Evolutionary conservation across 2,329 filamentous ascomycete genomes (phyloP), one percentile per base, ranked within the genome.

Genomic region (Aspergillus hiratsukae): DNA sequence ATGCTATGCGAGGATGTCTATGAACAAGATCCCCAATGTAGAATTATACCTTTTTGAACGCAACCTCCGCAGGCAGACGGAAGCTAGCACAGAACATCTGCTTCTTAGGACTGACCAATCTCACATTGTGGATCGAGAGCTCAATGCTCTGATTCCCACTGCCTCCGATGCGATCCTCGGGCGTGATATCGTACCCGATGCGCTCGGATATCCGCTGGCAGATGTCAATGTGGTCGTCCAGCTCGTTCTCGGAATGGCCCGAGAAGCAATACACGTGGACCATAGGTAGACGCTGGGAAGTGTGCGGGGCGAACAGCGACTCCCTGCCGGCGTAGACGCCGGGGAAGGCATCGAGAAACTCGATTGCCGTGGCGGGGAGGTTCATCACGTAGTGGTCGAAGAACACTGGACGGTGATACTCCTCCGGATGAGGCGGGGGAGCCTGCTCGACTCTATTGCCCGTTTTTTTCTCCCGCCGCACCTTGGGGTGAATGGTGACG

Each of bases 371-470:
- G 1, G 92, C 94, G 0, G 94, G 94, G 17, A 99, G 87, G 75
- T 99, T 99, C 90, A 99, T 97, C 63, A 97, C 89, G 72, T 92
- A 99, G 77, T 97, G 94, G n/a, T 86, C 83, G 70, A 97, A 90
- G 40, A 87, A 87, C 2, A 81, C 81, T 2, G 93, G 93, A 48
- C 71, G 70, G 27, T 63, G 64, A 55, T 69, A 73, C 49, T 62
- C 58, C 52, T 71, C 61, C 1, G 64, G 57, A 1, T 63, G 61
- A 1, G 63, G 65, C 7, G 59, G 58, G 58, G 57, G 58, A 64
- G 69, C 64, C 56, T 61, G 48, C 52, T 76, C 53, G 54, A 45
- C 55, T 67, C 54, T 57, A 59, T 63, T 56, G 67, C 40, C 54
- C 61, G 63, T 59, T 66, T 61, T 43, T 60, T 61, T 40, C 52